Evolutionary conservation across 192 early-diverging fungal species (phyloP), one percentile per base, ranked within the genome.

Genomic region (Coemansia sp.): DNA sequence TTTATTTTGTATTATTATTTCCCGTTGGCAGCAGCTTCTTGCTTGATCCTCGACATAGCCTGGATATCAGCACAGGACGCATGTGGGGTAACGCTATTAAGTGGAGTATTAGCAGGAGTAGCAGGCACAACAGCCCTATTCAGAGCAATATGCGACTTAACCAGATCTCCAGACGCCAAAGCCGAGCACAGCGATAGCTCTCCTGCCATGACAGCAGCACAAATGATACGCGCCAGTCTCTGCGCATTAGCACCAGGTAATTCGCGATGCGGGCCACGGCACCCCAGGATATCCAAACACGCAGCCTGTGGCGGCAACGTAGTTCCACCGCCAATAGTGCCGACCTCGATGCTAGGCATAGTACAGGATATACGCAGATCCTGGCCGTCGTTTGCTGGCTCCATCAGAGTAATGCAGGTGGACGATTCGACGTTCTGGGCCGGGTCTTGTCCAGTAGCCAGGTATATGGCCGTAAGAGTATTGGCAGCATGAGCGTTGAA

Each of bases 401-500:
- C 92, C 95, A 97, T 97, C 72, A 97, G 66, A 2, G 95, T 97
- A 52, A 97, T 95, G 78, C 95, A 97, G 65, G 90, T 91, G 8
- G 94, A 95, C 46, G 89, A 91, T 74, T 97, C 95, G 22, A 97
- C 95, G 67, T 96, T 97, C 79, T 97, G 95, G 18, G 95, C 95
- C 12, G 95, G 95, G 65, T 97, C 95, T 85, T 97, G 95, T 29
- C 95, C 95, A 43, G 95, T 96, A 9, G 95, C 95, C 29, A 97
- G 63, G 72, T 90, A 97, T 1, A 97, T 73, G 18, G 95, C 93
- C 3, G 95, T 96, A 64, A 97, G 73, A 65, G 93, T 95, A 72
- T 96, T 97, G 71, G 95, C 95, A 34, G 95, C 93, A 70, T 97
- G 95, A 9, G 95, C 94, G 73, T 97, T 97, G 86, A 95, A 95